Evolutionary conservation across 139 green algal species (phyloP).

Genomic region (Chlamydomonas sp.): DNA sequence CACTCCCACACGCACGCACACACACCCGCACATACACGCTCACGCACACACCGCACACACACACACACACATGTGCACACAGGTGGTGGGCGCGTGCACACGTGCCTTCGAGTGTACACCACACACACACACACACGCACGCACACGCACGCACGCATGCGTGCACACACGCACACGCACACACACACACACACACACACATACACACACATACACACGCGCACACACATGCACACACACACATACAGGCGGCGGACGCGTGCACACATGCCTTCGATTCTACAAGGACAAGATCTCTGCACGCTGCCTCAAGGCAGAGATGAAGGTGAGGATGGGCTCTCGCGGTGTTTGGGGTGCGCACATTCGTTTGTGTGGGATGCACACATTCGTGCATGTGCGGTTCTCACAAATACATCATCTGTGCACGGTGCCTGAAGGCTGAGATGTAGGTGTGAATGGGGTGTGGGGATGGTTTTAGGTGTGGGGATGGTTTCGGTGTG

Average conservation of each 20-base stretch:
- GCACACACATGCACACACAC: neutral
- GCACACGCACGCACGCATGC: neutral
- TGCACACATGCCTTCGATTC: constrained; percentile 70
- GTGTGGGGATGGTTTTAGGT: too few relatives aligned
- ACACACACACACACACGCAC: neutral
- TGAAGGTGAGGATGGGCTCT: too few relatives aligned
- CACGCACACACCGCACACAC: neutral
- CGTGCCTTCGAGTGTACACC: constrained; percentile 64
- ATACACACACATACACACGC: constrained; percentile 1
- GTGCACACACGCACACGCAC: neutral
- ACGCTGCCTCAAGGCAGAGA: constrained; percentile 65
- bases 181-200: neutral
- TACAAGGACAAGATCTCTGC: constrained; percentile 33
- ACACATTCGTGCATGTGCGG: too few relatives aligned
- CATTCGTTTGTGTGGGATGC: too few relatives aligned
- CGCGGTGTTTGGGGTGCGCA: too few relatives aligned
- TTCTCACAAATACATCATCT: too few relatives aligned
- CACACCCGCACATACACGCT: constrained; percentile 4
- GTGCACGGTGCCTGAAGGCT: too few relatives aligned
- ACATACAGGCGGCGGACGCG: constrained; percentile 43
- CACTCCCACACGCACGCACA: neutral
- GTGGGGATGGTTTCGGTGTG: too few relatives aligned
- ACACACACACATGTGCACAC: too few relatives aligned
- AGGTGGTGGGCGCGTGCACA: constrained; percentile 60
- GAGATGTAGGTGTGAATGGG: too few relatives aligned